A percentile compares a stretch with the other conserved stretches of the same genome.
Evolutionary conservation across 768 basidiomycete species (phyloP).

Genomic region (Kwoniella dendrophila): DNA sequence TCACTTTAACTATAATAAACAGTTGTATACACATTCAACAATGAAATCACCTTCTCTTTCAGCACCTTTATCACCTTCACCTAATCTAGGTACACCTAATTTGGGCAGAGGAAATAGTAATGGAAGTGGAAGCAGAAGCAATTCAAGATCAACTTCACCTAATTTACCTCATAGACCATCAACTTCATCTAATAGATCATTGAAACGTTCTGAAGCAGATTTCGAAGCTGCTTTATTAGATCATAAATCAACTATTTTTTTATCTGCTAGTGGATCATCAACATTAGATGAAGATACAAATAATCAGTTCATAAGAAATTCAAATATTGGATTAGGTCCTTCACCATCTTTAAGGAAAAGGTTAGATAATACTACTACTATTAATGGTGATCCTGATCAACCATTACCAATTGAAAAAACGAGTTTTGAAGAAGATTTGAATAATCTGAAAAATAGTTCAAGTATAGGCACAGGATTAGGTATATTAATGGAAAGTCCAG

Average conservation of each 20-base stretch:
- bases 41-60: not conserved
- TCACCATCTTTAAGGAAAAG: not conserved
- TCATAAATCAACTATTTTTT: conserved; percentile 25
- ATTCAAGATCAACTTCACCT: conserved; percentile 17
- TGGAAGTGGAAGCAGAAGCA: not conserved
- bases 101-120: too few relatives aligned
- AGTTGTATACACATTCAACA: not conserved
- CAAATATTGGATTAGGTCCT: too few relatives aligned
- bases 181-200: conserved; percentile 27
- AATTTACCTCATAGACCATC: conserved; percentile 27
- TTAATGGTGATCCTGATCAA: too few relatives aligned
- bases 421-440: conserved; percentile 45
- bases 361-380: conserved; percentile 24
- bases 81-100: not conserved
- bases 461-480: conserved; percentile 8
- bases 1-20: too few relatives aligned
- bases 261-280: conserved; percentile 16
- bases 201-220: conserved; percentile 20
- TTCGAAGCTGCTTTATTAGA: conserved; percentile 35
- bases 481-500: conserved; percentile 2
- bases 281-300: not conserved
- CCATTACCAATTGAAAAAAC: conserved; percentile 33
- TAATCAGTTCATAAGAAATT: not conserved
- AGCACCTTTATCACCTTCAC: conserved; percentile 1
- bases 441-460: not conserved